Conservation (phyloP, 805 yeast genomes). For the Hanseniaspora pseudoguilliermondii region DNA sequence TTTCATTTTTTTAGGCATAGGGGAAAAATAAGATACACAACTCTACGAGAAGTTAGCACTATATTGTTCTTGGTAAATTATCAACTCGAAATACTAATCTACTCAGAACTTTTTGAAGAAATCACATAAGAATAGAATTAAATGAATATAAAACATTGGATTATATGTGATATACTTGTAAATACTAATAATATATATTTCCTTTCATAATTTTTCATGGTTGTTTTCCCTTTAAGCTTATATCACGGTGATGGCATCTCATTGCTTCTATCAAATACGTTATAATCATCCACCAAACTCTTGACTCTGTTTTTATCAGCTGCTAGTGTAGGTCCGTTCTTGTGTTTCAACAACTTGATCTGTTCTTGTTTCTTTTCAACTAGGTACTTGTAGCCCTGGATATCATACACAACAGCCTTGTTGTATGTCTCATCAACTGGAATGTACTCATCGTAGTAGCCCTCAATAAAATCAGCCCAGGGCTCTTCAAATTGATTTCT, state of each 20-base stretch:
- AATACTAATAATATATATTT: not conserved
- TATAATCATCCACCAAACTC: constrained; percentile 1
- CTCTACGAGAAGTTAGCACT: too few species aligned
- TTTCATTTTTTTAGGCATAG: too few species aligned
- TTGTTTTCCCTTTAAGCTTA: not conserved
- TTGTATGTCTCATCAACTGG: constrained; percentile 25
- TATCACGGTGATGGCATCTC: not conserved
- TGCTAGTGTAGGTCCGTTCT: not conserved
- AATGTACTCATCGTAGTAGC: constrained; percentile 17
- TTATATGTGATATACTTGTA: not conserved
- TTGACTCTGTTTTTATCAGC: not conserved
- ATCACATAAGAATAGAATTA: too few species aligned
- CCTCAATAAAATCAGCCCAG: constrained; percentile 21
- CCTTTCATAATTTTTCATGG: not conserved
- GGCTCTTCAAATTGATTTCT: constrained; percentile 13
- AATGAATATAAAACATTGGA: not conserved
- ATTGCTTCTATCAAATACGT: not conserved
- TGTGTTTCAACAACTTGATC: not conserved
- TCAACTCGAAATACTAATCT: too few species aligned
- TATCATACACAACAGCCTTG: constrained; percentile 24
- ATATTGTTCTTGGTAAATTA: too few species aligned
- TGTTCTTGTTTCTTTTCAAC: constrained; percentile 12
- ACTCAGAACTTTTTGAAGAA: too few species aligned
- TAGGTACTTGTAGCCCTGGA: constrained; percentile 22
- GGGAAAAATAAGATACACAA: too few species aligned